phyloP scores from a whole-genome alignment of 1,139 yeast genomes.

The Yamadazyma siamensis region DNA sequence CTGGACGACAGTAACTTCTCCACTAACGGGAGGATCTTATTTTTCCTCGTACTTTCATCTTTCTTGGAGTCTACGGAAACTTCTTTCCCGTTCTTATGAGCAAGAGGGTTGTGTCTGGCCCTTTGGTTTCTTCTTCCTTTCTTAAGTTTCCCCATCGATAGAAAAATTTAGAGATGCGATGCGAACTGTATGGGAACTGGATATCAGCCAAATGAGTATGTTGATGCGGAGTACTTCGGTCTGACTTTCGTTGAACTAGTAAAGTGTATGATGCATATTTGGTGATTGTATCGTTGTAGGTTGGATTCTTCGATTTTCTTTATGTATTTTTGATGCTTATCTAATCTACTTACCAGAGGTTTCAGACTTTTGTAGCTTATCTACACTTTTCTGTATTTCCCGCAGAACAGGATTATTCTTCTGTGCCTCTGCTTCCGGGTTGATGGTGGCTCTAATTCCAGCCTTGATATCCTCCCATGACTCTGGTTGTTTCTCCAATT shows the following conservation, averaged over 20 bases:
- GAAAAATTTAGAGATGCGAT: slow-evolving; percentile 1
- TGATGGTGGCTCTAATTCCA: slow-evolving; percentile 20
- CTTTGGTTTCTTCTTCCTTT: slow-evolving; percentile 61
- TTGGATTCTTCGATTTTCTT: too few relatives aligned
- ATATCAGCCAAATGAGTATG: too few relatives aligned
- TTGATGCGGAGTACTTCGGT: too few relatives aligned
- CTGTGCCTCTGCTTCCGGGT: slow-evolving; percentile 17
- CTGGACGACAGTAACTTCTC: slow-evolving; percentile 59
- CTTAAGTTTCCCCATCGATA: slow-evolving; percentile 69
- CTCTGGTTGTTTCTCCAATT: slow-evolving; percentile 33
- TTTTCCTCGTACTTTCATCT: slow-evolving; percentile 49
- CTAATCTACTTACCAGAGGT: background rate
- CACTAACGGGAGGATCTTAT: slow-evolving; percentile 66
- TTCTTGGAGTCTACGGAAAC: slow-evolving; percentile 30
- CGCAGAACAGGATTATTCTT: slow-evolving; percentile 6
- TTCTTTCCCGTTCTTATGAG: slow-evolving; percentile 13
- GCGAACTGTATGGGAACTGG: too few relatives aligned
- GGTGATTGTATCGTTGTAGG: too few relatives aligned
- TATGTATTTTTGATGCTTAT: too few relatives aligned
- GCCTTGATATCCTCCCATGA: slow-evolving; percentile 39
- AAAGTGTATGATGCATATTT: too few relatives aligned
- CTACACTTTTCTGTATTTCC: slow-evolving; percentile 6
- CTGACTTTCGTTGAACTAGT: too few relatives aligned
- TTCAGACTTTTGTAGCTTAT: slow-evolving; percentile 1
- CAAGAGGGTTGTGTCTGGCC: slow-evolving; percentile 51